These are phyloP conservation scores for Penicillium egyptiacum DNA, from an alignment of 495 filamentous ascomycete species.

Conservation along the genomic window DNA sequence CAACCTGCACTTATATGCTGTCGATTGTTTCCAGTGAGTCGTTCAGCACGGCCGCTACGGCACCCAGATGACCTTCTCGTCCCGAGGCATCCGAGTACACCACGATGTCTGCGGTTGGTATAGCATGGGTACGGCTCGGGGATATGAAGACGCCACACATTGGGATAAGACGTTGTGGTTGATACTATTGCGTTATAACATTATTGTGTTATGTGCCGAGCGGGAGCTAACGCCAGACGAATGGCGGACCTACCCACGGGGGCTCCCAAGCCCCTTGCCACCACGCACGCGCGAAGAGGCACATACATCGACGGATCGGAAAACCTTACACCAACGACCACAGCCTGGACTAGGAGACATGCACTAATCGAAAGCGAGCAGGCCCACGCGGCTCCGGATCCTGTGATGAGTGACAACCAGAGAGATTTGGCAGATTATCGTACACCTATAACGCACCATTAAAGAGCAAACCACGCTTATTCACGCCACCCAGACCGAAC, in stretches of 20 bases:
- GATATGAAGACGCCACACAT: too few relatives aligned
- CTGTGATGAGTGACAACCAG: conserved; percentile 8
- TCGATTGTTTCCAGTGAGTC: not conserved
- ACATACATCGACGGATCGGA: not conserved
- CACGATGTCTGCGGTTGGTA: too few relatives aligned
- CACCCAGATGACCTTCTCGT: not conserved
- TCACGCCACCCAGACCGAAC: conserved; percentile 3
- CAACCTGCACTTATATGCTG: not conserved
- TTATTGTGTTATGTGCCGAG: not conserved
- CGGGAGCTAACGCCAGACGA: not conserved
- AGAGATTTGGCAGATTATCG: conserved; percentile 10
- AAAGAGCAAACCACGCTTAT: conserved; percentile 1
- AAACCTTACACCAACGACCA: conserved; percentile 8
- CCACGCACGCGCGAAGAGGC: not conserved
- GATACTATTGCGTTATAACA: too few relatives aligned
- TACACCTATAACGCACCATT: not conserved
- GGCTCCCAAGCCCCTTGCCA: not conserved
- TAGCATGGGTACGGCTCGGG: too few relatives aligned
- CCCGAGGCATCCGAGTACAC: too few relatives aligned
- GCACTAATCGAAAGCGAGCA: conserved; percentile 9
- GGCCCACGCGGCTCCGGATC: conserved; percentile 6
- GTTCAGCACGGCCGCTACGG: not conserved
- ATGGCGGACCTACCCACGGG: conserved; percentile 12
- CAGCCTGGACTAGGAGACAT: conserved; percentile 5
- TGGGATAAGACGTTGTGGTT: too few relatives aligned